Evolutionary conservation across 2,329 filamentous ascomycete genomes (phyloP).

Genomic region (Colletotrichum orbiculare): DNA sequence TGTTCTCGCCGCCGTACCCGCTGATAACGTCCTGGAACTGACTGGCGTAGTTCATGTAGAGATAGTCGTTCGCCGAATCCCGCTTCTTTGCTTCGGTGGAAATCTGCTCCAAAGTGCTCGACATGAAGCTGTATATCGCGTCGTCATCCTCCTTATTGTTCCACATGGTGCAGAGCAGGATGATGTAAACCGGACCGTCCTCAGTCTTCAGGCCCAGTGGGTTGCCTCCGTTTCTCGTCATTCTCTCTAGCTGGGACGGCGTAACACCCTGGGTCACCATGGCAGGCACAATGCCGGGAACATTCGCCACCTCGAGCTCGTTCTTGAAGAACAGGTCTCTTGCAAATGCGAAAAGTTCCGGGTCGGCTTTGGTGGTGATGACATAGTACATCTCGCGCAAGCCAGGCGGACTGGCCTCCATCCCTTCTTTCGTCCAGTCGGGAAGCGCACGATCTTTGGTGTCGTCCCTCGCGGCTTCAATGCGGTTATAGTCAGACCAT

Average conservation of each 20-base stretch:
- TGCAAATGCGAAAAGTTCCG: slow-evolving; percentile 38
- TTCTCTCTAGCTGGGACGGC: slow-evolving; percentile 46
- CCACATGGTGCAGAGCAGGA: slow-evolving; percentile 41
- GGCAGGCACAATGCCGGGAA: slow-evolving; percentile 42
- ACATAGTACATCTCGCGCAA: slow-evolving; percentile 40
- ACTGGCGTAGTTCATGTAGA: slow-evolving; percentile 58
- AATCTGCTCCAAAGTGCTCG: slow-evolving; percentile 36
- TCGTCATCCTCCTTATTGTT: slow-evolving; percentile 36
- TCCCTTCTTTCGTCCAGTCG: slow-evolving; percentile 34
- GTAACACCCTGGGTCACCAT: slow-evolving; percentile 55
- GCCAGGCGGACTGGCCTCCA: slow-evolving; percentile 34
- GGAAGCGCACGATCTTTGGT: slow-evolving; percentile 35
- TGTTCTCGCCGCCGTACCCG: slow-evolving; percentile 52
- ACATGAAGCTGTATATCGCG: slow-evolving; percentile 37
- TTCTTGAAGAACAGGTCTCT: slow-evolving; percentile 34
- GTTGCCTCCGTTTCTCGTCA: slow-evolving; percentile 52
- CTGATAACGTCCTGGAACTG: slow-evolving; percentile 50
- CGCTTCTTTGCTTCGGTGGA: slow-evolving; percentile 31
- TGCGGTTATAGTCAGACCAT: slow-evolving; percentile 49
- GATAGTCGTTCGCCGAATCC: slow-evolving; percentile 37
- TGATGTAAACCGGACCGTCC: slow-evolving; percentile 41
- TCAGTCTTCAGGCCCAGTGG: slow-evolving; percentile 47
- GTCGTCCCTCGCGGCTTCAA: slow-evolving; percentile 44
- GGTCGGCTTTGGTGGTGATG: slow-evolving; percentile 37
- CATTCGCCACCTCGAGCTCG: slow-evolving; percentile 22